Conservation (phyloP, 805 yeast genomes). For the Torulaspora microellipsoides region DNA sequence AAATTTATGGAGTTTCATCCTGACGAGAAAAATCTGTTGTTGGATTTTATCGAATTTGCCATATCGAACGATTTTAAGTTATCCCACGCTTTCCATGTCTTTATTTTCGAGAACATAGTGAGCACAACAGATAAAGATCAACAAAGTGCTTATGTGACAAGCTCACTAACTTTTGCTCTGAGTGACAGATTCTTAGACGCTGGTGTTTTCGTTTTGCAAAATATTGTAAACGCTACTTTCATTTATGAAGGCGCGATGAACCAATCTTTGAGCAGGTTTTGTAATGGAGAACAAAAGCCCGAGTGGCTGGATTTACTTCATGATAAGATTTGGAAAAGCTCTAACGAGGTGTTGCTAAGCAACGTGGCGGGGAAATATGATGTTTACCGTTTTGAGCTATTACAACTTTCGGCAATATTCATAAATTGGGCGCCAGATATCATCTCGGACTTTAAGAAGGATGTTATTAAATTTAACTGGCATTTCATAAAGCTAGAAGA, state of each 20-base stretch:
- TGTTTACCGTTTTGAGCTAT: slow-evolving; percentile 64
- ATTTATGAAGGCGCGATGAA: slow-evolving; percentile 52
- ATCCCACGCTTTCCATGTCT: slow-evolving; percentile 48
- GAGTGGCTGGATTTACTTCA: slow-evolving; percentile 65
- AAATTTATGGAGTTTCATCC: slow-evolving; percentile 33
- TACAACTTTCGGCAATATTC: slow-evolving; percentile 75
- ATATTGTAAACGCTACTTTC: slow-evolving; percentile 61
- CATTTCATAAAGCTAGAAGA: slow-evolving; percentile 86
- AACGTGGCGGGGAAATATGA: slow-evolving; percentile 68
- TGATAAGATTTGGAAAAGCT: slow-evolving; percentile 65
- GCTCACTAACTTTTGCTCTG: slow-evolving; percentile 48
- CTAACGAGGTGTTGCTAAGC: slow-evolving; percentile 42
- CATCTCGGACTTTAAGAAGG: slow-evolving; percentile 63
- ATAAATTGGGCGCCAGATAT: slow-evolving; percentile 61
- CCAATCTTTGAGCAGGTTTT: slow-evolving; percentile 42
- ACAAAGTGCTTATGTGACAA: slow-evolving; percentile 49
- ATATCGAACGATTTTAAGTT: slow-evolving; percentile 18
- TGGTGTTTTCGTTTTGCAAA: slow-evolving; percentile 55
- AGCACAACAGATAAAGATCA: slow-evolving; percentile 42
- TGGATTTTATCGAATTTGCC: slow-evolving; percentile 42
- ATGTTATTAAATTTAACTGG: slow-evolving; percentile 92
- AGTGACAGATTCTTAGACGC: slow-evolving; percentile 47
- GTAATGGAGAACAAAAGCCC: slow-evolving; percentile 33
- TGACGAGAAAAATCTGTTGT: slow-evolving; percentile 34
- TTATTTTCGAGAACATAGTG: slow-evolving; percentile 53